phyloP scores from a whole-genome alignment of 768 basidiomycete genomes.

The Daedaleopsis sinensis region DNA sequence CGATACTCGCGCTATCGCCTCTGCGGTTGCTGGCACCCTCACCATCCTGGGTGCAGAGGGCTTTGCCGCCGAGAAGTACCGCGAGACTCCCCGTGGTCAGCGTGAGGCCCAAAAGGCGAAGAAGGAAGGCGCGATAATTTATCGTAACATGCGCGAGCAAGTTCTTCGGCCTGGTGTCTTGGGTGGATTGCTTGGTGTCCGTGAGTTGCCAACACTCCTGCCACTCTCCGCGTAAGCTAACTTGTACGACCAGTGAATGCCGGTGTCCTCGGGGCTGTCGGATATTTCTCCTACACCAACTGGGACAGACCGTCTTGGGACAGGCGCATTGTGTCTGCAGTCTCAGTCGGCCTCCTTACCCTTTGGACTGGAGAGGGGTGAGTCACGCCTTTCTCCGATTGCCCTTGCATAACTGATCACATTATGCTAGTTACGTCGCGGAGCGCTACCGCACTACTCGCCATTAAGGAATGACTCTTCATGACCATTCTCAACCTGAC shows the following conservation, averaged over 20 bases:
- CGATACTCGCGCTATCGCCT: slow-evolving; percentile 55
- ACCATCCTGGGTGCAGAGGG: slow-evolving; percentile 65
- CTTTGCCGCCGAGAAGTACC: slow-evolving; percentile 60
- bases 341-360: slow-evolving; percentile 59
- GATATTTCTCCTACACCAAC: slow-evolving; percentile 64
- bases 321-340: slow-evolving; percentile 55
- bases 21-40: slow-evolving; percentile 56
- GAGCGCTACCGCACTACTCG: slow-evolving; percentile 41
- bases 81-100: slow-evolving; percentile 58
- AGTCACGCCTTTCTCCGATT: slow-evolving; percentile 25
- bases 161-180: slow-evolving; percentile 66
- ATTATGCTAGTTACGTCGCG: slow-evolving; percentile 38
- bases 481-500: not conserved
- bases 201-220: slow-evolving; percentile 40
- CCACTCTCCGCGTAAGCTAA: not conserved
- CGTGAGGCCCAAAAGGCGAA: slow-evolving; percentile 58
- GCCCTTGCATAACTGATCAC: not conserved
- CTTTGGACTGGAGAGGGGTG: slow-evolving; percentile 73
- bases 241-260: slow-evolving; percentile 52
- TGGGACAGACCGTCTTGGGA: slow-evolving; percentile 73
- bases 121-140: slow-evolving; percentile 58
- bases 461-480: slow-evolving; percentile 10
- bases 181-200: slow-evolving; percentile 61
- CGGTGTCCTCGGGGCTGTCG: slow-evolving; percentile 61
- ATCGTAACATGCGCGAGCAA: slow-evolving; percentile 55